A percentile compares a stretch with the other conserved stretches of the same genome.
These are phyloP conservation scores for Rhododendron simsii DNA, from an alignment of 148 eudicot species.

Conservation along the genomic window DNA sequence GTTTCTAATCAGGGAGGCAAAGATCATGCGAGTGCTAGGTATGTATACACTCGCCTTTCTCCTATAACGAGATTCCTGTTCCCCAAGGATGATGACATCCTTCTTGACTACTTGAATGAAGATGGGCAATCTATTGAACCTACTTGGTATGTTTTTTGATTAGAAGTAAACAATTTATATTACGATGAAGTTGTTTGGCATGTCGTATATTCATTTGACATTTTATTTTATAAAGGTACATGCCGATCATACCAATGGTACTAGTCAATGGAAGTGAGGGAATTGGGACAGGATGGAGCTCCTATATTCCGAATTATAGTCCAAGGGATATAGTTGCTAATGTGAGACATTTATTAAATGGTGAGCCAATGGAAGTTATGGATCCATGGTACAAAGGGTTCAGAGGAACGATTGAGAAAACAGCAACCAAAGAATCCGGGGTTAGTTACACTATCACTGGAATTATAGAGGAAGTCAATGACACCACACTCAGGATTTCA, in stretches of 20 bases:
- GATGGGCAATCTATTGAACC: constrained; percentile 90
- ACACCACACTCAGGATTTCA: constrained; percentile 27
- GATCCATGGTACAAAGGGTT: constrained; percentile 89
- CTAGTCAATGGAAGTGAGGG: constrained; percentile 98
- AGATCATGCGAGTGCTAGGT: constrained; percentile 90
- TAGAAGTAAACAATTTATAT: not conserved
- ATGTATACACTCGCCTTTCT: constrained; percentile 59
- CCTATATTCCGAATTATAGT: constrained; percentile 77
- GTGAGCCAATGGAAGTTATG: constrained; percentile 65
- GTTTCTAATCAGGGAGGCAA: constrained; percentile 74
- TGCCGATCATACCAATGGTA: constrained; percentile 74
- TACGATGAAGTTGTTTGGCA: not conserved
- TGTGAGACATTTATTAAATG: constrained; percentile 48
- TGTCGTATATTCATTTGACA: not conserved
- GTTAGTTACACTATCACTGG: not conserved
- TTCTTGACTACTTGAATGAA: constrained; percentile 73
- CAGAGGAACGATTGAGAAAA: constrained; percentile 20
- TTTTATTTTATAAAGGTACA: constrained; percentile 59
- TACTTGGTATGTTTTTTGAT: constrained; percentile 44
- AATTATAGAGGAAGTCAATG: not conserved
- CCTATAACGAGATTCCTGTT: constrained; percentile 62
- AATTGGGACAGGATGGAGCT: constrained; percentile 98
- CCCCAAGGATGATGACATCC: constrained; percentile 75
- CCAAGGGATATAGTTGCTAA: constrained; percentile 81
- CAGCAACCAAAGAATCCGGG: not conserved